Evolutionary conservation across 768 basidiomycete genomes (phyloP), one percentile per base, ranked within the genome.

Genomic region (Macrocybe gigantea): DNA sequence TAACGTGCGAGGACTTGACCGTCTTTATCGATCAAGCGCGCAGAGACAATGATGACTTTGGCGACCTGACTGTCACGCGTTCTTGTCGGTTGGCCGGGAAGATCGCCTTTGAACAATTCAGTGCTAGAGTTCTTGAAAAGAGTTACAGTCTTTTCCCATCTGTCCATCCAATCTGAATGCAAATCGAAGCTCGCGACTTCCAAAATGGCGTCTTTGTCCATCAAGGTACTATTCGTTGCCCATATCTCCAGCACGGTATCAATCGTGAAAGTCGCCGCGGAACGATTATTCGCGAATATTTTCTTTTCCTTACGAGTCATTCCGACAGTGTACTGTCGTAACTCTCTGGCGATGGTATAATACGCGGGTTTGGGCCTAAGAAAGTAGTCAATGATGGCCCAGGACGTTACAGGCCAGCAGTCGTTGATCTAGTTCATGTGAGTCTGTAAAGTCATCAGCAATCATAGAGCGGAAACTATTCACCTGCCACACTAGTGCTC

Each of bases 401-500:
- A 96, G 32, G 90, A 93, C 7, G 91, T 92, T 43, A 83, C 82
- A 11, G 93, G 94, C 92, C 93, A 96, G 64, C 92, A 93, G 60
- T 93, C 89, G 55, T 91, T 91, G 53, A 92, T 74, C 84, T 90
- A 34, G 39, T 37, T 8, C 41, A 6, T 29, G 30, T 9, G n/a
- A 38, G 6, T 3, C 31, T 38, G 36, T 8, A 4, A 13, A 29
- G 29, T 32, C 12, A 14, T 53, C 7, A 22, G 22, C 22, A 22
- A 22, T 22, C 22, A 4, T 43, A 39, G 14, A 33, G 32, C 38
- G 15, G 10, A 2, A 38, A 35, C 12, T n/a, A 36, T 74, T 67
- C 56, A 91, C 84, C 82, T 95, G 93, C 94, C 94, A 97, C 22
- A 96, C 93, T 34, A 97, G 77, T 32, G 93, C 94, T 39, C 92